These are phyloP conservation scores for Lepidopterella palustris DNA, from an alignment of 495 filamentous ascomycete species.

Conservation along the genomic window DNA sequence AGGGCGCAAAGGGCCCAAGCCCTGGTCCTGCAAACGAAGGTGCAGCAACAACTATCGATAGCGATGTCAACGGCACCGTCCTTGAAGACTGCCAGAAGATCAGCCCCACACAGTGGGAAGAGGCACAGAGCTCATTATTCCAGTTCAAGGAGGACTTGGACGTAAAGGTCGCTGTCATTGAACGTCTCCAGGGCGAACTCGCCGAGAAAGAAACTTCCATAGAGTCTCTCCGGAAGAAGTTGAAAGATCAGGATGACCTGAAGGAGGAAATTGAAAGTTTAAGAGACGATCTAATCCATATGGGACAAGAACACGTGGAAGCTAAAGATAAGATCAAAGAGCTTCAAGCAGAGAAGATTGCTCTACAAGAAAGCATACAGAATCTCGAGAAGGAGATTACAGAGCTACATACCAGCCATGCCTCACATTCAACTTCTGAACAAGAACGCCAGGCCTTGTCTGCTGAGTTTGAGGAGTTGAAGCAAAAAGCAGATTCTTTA, in stretches of 20 bases:
- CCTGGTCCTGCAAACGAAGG: conserved; percentile 33
- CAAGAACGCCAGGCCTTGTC: conserved; percentile 54
- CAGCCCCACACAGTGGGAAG: conserved; percentile 25
- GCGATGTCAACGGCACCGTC: conserved; percentile 9
- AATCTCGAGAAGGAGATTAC: conserved; percentile 55
- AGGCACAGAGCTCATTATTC: conserved; percentile 48
- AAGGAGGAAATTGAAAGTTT: conserved; percentile 81
- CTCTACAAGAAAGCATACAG: conserved; percentile 24
- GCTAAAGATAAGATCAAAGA: conserved; percentile 73
- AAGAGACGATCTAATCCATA: conserved; percentile 64
- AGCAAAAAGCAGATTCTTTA: conserved; percentile 58
- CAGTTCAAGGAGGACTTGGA: conserved; percentile 21
- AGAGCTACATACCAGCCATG: conserved; percentile 44
- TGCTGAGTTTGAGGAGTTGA: conserved; percentile 68
- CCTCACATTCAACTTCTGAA: conserved; percentile 50
- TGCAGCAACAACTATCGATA: conserved; percentile 31
- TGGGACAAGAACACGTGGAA: conserved; percentile 76
- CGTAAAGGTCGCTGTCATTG: conserved; percentile 18
- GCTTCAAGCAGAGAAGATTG: conserved; percentile 53
- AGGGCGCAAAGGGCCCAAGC: conserved; percentile 49
- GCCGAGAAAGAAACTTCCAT: conserved; percentile 67
- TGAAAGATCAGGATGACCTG: conserved; percentile 71
- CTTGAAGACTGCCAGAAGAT: conserved; percentile 13
- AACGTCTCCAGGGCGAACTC: conserved; percentile 52
- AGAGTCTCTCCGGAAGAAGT: conserved; percentile 55